Conservation (phyloP, 78 protist species). For the Planoprotostelium fungivorum region DNA sequence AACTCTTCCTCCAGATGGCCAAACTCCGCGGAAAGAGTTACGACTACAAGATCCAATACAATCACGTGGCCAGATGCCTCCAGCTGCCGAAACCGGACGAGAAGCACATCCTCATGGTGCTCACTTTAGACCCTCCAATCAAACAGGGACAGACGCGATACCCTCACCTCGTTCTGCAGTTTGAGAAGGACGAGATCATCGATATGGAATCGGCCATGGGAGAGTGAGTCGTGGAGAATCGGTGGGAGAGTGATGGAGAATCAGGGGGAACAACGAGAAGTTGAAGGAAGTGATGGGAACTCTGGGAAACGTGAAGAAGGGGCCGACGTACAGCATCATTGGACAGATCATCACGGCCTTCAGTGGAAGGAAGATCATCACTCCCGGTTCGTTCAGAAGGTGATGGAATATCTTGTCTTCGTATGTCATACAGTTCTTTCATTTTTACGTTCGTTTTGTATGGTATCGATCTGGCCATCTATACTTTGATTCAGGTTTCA, state of each 20-base stretch:
- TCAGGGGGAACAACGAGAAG: constrained; percentile 14
- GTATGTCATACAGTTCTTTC: too few relatives aligned
- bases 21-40: constrained; percentile 56
- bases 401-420: too few relatives aligned
- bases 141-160: constrained; percentile 67
- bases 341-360: constrained; percentile 18
- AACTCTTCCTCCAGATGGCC: constrained; percentile 55
- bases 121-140: constrained; percentile 64
- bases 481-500: not conserved
- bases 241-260: not conserved
- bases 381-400: constrained; percentile 19
- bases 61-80: constrained; percentile 34
- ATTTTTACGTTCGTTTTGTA: too few relatives aligned
- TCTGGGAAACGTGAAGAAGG: constrained; percentile 14
- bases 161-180: constrained; percentile 50
- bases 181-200: constrained; percentile 8
- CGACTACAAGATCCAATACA: constrained; percentile 57
- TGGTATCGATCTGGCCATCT: not conserved
- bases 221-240: constrained; percentile 8
- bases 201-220: constrained; percentile 3
- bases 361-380: constrained; percentile 35
- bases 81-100: constrained; percentile 31
- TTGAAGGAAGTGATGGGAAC: constrained; percentile 8
- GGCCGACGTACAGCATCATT: not conserved
- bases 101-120: constrained; percentile 29